Percentiles rank a stretch among this genome's conserved stretches.
These are phyloP conservation scores for Trypanosoma boissoni DNA, from an alignment of 208 protist genomes.

Conservation along the genomic window DNA sequence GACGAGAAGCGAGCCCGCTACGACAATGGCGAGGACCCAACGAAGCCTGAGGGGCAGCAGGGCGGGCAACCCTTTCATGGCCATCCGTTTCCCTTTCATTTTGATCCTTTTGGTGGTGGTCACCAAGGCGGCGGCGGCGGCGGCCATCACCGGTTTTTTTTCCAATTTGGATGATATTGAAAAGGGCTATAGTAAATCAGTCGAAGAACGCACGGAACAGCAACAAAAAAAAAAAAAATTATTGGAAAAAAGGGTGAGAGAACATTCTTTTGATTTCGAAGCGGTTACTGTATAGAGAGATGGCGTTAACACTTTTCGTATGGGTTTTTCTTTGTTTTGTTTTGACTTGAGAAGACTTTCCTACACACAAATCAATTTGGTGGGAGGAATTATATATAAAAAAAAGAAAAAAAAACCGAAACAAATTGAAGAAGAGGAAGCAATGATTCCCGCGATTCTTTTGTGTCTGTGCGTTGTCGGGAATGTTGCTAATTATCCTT, in stretches of 20 bases:
- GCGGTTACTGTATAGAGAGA: too few species aligned
- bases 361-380: too few species aligned
- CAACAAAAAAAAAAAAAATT: slow-evolving; percentile 2
- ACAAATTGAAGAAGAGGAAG: background rate
- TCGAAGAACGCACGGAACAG: background rate
- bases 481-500: slow-evolving; percentile 2
- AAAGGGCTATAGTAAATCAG: background rate
- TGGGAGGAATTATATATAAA: too few species aligned
- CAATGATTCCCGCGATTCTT: background rate
- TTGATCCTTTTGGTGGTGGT: slow-evolving; percentile 21
- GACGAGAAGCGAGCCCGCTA: slow-evolving; percentile 85
- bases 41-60: slow-evolving; percentile 60
- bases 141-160: slow-evolving; percentile 54
- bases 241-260: slow-evolving; percentile 9
- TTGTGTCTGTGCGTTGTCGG: background rate
- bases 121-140: slow-evolving; percentile 19
- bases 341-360: too few species aligned
- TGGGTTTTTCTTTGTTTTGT: too few species aligned
- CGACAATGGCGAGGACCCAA: slow-evolving; percentile 88
- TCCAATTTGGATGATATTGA: slow-evolving; percentile 25
- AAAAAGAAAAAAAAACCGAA: slow-evolving; percentile 2
- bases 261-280: background rate
- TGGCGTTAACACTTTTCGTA: too few species aligned
- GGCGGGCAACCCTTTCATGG: slow-evolving; percentile 54
- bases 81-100: slow-evolving; percentile 47